These are phyloP conservation scores for Xerocomellus chrysenteron DNA, from an alignment of 768 basidiomycete species.

Conservation along the genomic window DNA sequence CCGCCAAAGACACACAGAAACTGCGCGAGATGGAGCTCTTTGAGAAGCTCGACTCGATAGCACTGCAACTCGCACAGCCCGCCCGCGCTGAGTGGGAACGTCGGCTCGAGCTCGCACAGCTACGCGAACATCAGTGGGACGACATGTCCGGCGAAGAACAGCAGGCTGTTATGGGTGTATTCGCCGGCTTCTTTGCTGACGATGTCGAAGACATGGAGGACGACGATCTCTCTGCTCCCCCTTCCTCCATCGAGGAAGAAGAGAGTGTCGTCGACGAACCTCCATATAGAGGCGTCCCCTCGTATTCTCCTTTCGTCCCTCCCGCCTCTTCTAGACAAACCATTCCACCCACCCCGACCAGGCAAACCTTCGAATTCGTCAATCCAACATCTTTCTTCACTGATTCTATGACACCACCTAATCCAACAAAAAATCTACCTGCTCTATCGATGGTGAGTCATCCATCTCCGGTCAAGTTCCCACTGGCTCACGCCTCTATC, in stretches of 20 bases:
- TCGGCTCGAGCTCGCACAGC: slow-evolving; percentile 29
- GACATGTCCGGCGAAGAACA: slow-evolving; percentile 34
- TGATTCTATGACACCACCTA: slow-evolving; percentile 18
- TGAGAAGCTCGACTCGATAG: slow-evolving; percentile 22
- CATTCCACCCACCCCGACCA: slow-evolving; percentile 22
- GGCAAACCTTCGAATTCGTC: slow-evolving; percentile 27
- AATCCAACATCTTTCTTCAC: slow-evolving; percentile 28
- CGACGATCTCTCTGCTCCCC: slow-evolving; percentile 4
- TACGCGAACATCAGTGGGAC: slow-evolving; percentile 31
- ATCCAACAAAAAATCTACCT: slow-evolving; percentile 29
- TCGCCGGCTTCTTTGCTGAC: slow-evolving; percentile 29
- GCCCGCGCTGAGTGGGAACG: slow-evolving; percentile 36
- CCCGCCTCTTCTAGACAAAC: slow-evolving; percentile 10
- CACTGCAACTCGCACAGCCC: slow-evolving; percentile 26
- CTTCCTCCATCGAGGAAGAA: slow-evolving; percentile 20
- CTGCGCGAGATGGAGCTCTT: slow-evolving; percentile 31
- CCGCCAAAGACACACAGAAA: slow-evolving; percentile 27
- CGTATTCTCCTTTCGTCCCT: background rate
- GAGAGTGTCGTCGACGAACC: slow-evolving; percentile 20
- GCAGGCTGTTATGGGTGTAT: slow-evolving; percentile 30
- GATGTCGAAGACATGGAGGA: slow-evolving; percentile 25
- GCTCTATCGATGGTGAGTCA: slow-evolving; percentile 31
- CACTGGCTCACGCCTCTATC: background rate
- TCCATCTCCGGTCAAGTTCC: background rate
- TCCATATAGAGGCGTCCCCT: slow-evolving; percentile 2